Evolutionary conservation across 2,329 filamentous ascomycete species (phyloP), one percentile per base, ranked within the genome.

Genomic region (Fusarium decemcellulare): DNA sequence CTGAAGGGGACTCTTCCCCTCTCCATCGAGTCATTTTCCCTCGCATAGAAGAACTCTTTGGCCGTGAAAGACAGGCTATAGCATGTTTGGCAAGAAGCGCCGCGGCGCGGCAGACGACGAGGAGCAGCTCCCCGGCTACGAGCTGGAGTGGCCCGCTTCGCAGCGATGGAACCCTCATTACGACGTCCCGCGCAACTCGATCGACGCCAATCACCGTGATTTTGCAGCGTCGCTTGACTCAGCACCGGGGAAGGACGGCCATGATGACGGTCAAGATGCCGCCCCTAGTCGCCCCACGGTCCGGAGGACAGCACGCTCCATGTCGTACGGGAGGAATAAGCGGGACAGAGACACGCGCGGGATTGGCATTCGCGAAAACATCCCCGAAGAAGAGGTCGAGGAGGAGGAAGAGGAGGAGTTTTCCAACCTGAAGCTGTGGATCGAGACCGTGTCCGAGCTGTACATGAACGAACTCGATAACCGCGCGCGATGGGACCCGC

Each of bases 381-480:
- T 32, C 5, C 36, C 30, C 1, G 52, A 69, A 5, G 56, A 39
- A 2, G 44, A 52, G 0, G 40, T 23, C 3, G 67, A 70, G 1
- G 65, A 48, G 3, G 51, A 56, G 15, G 73, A 76, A 18, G 74
- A 70, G 15, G 73, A 76, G 23, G 74, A 70, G 23, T 71, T 76
- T 18, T 74, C 68, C 0, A 67, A 72, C 16, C 54, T 74, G 23
- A 72, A 71, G 11, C 74, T 76, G n/a, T 77, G 74, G 73, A 62
- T 76, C 18, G 73, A 77, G 61, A 76, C 74, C 1, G 57, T 76
- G 18, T 74, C 74, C 0, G 76, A 76, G 50, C 34, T 77, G 11
- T 76, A 76, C 40, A 77, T 76, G 76, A 76, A 77, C 34, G 69
- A 74, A 5, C 60, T 76, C 40, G 74, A 74, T 37, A 72, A 75